A percentile compares a stretch with the other conserved stretches of the same genome.
Evolutionary conservation across 169 alveolate genomes (phyloP).

Genomic region (Cystoisospora suis): DNA sequence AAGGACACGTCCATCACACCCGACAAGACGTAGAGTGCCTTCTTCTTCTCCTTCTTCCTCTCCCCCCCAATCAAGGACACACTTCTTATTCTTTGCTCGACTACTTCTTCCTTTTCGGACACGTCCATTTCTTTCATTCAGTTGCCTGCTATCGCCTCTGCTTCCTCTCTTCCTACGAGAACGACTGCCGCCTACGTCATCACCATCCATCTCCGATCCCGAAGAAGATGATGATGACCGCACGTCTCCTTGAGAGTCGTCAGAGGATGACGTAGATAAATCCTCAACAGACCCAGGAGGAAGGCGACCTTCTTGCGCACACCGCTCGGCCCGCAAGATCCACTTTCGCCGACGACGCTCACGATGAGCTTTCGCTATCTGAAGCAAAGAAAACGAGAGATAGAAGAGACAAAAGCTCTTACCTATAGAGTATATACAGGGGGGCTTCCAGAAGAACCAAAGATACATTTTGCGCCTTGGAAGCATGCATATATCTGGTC

Average conservation of each 20-base stretch:
- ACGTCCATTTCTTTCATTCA: no score
- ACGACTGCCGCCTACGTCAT: background rate
- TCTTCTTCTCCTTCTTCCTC: constrained; percentile 22
- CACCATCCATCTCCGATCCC: background rate
- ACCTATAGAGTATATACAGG: no score
- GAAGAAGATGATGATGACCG: background rate
- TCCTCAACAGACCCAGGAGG: background rate
- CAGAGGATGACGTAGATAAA: background rate
- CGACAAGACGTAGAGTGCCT: constrained; percentile 14
- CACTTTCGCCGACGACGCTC: constrained; percentile 18
- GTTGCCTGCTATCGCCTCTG: constrained; percentile 20
- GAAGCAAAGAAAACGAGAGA: background rate
- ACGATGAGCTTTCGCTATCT: constrained; percentile 25
- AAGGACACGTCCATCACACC: constrained; percentile 42
- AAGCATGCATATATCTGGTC: no score
- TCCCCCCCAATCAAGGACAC: constrained; percentile 1
- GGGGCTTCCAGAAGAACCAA: no score
- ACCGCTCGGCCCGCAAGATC: background rate
- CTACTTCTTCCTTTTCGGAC: background rate
- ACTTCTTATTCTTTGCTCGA: background rate
- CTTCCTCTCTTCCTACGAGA: constrained; percentile 29
- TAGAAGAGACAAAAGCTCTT: background rate
- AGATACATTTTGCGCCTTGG: no score
- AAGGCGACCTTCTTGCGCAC: background rate
- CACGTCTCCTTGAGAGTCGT: no score